Percentiles rank a stretch among this genome's conserved stretches.
These are phyloP conservation scores for Colletotrichum sansevieriae DNA, from an alignment of 2,329 filamentous ascomycete genomes.

Conservation along the genomic window DNA sequence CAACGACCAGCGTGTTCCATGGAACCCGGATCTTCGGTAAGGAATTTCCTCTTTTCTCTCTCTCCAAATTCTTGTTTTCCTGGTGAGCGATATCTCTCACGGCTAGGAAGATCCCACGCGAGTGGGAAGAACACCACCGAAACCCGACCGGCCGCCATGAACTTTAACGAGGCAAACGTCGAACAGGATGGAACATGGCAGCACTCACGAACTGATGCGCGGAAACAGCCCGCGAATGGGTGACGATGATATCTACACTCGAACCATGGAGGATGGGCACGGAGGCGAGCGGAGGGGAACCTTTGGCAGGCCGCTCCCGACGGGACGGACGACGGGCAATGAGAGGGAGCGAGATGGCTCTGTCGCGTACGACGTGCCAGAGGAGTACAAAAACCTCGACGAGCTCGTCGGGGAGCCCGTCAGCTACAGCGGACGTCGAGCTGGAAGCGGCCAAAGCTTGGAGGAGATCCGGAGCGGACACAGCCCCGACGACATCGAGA, in stretches of 20 bases:
- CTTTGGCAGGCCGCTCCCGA: not conserved
- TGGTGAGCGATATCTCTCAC: not conserved
- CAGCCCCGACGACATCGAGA: slow-evolving; percentile 16
- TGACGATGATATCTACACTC: not conserved
- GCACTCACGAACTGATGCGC: not conserved
- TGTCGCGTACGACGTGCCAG: slow-evolving; percentile 47
- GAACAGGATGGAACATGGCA: slow-evolving; percentile 30
- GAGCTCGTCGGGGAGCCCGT: slow-evolving; percentile 55
- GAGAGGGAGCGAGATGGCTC: not conserved
- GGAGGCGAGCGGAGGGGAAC: slow-evolving; percentile 10
- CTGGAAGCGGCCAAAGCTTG: slow-evolving; percentile 14
- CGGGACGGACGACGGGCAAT: not conserved
- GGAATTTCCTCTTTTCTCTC: not conserved
- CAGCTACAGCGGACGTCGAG: not conserved
- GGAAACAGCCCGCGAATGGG: not conserved
- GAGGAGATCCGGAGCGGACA: slow-evolving; percentile 29
- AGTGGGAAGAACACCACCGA: not conserved
- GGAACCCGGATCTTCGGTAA: not conserved
- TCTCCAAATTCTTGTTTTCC: not conserved
- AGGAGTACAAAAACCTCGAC: slow-evolving; percentile 56
- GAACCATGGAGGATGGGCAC: not conserved
- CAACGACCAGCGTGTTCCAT: slow-evolving; percentile 12
- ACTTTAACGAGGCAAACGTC: not conserved
- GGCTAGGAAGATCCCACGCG: not conserved
- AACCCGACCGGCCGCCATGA: slow-evolving; percentile 7